These are phyloP conservation scores for Fusarium coicis DNA, from an alignment of 2,329 filamentous ascomycete genomes.

Conservation along the genomic window DNA sequence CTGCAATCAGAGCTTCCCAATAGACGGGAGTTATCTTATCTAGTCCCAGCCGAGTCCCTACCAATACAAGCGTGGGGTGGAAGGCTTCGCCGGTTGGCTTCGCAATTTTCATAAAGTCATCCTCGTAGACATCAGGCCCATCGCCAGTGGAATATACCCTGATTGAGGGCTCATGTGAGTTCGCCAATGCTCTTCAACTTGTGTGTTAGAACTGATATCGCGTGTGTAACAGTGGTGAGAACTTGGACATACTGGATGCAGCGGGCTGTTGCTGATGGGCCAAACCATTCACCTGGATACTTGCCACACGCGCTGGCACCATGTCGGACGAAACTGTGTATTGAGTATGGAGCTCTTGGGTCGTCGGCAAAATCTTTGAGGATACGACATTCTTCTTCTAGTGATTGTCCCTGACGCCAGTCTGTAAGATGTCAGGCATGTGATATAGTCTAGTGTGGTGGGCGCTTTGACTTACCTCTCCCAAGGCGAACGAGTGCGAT, in stretches of 20 bases:
- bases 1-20: slow-evolving; percentile 89
- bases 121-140: slow-evolving; percentile 91
- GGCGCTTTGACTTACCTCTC: slow-evolving; percentile 67
- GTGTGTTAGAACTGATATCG: background rate
- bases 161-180: slow-evolving; percentile 71
- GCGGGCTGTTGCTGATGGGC: slow-evolving; percentile 92
- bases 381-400: slow-evolving; percentile 73
- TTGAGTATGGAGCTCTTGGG: slow-evolving; percentile 86
- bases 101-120: slow-evolving; percentile 83
- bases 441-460: background rate
- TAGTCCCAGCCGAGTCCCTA: slow-evolving; percentile 90
- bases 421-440: slow-evolving; percentile 56
- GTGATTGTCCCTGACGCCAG: slow-evolving; percentile 75
- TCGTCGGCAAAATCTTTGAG: slow-evolving; percentile 89
- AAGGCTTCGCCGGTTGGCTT: slow-evolving; percentile 74
- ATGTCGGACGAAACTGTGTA: slow-evolving; percentile 92
- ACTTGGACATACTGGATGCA: slow-evolving; percentile 85
- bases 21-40: slow-evolving; percentile 95
- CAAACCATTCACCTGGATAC: slow-evolving; percentile 98
- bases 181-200: slow-evolving; percentile 74
- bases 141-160: slow-evolving; percentile 91
- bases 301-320: slow-evolving; percentile 90
- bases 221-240: background rate
- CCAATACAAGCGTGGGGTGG: slow-evolving; percentile 85
- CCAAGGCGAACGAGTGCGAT: slow-evolving; percentile 78